Conservation (phyloP, 2,329 filamentous ascomycete species). For the Trichophyton verrucosum region DNA sequence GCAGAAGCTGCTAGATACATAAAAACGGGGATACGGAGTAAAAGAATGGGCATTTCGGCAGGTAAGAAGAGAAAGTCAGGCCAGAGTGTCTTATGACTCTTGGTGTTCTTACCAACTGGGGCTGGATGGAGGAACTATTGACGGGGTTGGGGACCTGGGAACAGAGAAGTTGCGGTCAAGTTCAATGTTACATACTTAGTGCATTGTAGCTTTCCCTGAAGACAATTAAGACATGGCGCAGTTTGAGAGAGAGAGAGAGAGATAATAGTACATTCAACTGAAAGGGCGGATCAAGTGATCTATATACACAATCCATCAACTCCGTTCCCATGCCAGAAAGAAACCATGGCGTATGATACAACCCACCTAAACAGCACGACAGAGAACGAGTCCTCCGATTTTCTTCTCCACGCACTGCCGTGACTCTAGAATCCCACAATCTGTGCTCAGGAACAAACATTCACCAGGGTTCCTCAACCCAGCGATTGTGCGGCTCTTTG, state of each 20-base stretch:
- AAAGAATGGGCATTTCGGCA: too few relatives aligned
- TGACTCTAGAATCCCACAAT: conserved; percentile 64
- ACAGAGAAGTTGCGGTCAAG: not conserved
- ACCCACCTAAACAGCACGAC: conserved; percentile 45
- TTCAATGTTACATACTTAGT: not conserved
- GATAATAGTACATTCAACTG: conserved; percentile 5
- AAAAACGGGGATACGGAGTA: too few relatives aligned
- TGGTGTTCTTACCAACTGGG: too few relatives aligned
- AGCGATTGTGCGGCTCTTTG: conserved; percentile 52
- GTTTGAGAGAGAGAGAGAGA: not conserved
- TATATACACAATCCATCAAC: conserved; percentile 10
- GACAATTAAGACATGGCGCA: not conserved
- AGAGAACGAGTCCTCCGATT: conserved; percentile 68
- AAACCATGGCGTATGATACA: conserved; percentile 7
- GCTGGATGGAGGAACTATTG: too few relatives aligned
- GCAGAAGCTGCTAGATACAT: too few relatives aligned
- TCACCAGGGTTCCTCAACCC: conserved; percentile 67
- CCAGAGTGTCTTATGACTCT: too few relatives aligned
- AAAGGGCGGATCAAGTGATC: conserved; percentile 1
- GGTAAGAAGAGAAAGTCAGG: too few relatives aligned
- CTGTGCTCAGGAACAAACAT: conserved; percentile 66
- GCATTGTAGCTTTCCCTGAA: not conserved
- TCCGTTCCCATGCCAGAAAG: conserved; percentile 9
- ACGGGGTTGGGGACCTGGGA: not conserved
- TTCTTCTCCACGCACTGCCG: conserved; percentile 70